These are phyloP conservation scores for Aphanomyces astaci DNA, from an alignment of 352 stramenopile species.

Conservation along the genomic window DNA sequence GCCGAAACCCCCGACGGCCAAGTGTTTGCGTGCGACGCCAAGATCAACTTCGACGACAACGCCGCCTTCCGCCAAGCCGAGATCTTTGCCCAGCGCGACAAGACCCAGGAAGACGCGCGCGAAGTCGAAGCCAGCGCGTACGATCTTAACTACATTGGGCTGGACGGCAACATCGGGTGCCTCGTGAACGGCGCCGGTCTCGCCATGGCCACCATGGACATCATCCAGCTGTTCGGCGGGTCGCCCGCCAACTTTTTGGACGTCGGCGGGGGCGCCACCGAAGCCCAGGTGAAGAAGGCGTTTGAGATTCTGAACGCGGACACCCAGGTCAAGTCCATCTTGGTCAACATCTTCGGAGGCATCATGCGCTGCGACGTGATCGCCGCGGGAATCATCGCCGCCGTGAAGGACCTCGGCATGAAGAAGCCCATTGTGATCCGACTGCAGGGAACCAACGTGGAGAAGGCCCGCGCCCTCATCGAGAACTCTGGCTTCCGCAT, in stretches of 20 bases:
- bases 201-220: slow-evolving; percentile 99
- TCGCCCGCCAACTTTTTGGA: slow-evolving; percentile 98
- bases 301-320: slow-evolving; percentile 86
- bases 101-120: slow-evolving; percentile 91
- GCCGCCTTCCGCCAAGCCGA: slow-evolving; percentile 95
- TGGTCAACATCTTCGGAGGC: slow-evolving; percentile 99
- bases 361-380: slow-evolving; percentile 99
- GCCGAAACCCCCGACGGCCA: slow-evolving; percentile 92
- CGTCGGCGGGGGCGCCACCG: slow-evolving; percentile 92
- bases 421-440: slow-evolving; percentile 98
- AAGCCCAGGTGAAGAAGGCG: slow-evolving; percentile 84
- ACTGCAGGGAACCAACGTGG: slow-evolving; percentile 97
- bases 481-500: slow-evolving; percentile 90
- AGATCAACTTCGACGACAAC: slow-evolving; percentile 99
- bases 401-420: slow-evolving; percentile 92
- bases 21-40: slow-evolving; percentile 96
- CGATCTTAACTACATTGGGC: slow-evolving; percentile 99
- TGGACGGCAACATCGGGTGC: slow-evolving; percentile 99
- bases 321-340: slow-evolving; percentile 94
- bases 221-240: slow-evolving; percentile 97
- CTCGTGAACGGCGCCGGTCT: slow-evolving; percentile 99
- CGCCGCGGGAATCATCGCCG: slow-evolving; percentile 93
- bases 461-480: slow-evolving; percentile 91
- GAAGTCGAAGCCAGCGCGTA: slow-evolving; percentile 91
- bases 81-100: slow-evolving; percentile 86